Evolutionary conservation across 1,284 basidiomycete genomes (phyloP).

Genomic region (Wallemia ichthyophaga): DNA sequence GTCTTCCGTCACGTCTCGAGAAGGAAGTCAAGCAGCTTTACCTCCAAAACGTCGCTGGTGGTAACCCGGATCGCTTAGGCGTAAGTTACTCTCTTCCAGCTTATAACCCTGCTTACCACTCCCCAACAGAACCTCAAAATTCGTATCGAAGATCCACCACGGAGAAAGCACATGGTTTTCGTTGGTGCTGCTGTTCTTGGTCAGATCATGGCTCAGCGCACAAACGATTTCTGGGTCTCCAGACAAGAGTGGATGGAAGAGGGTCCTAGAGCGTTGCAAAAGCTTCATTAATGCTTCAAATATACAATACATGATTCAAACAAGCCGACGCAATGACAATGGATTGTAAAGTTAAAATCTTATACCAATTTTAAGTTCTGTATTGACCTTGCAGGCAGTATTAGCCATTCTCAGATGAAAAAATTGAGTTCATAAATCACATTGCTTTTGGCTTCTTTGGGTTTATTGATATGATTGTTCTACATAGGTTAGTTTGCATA

Average conservation of each 20-base stretch:
- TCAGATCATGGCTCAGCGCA: conserved; percentile 83
- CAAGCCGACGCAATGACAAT: neutral
- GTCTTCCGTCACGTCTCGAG: conserved; percentile 77
- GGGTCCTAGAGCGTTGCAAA: conserved; percentile 48
- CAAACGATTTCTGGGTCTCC: conserved; percentile 75
- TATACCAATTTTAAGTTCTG: neutral
- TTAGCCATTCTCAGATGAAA: too few species aligned
- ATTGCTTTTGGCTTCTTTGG: too few species aligned
- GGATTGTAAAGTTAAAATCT: neutral
- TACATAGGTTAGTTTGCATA: too few species aligned
- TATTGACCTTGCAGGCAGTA: too few species aligned
- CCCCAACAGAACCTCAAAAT: conserved; percentile 85
- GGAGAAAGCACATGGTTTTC: conserved; percentile 98
- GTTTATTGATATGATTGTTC: too few species aligned
- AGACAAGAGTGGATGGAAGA: conserved; percentile 80
- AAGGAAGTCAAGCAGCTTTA: conserved; percentile 99
- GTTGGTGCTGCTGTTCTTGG: conserved; percentile 82
- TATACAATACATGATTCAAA: neutral
- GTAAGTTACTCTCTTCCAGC: conserved; percentile 23
- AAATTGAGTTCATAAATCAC: too few species aligned
- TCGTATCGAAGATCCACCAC: conserved; percentile 85
- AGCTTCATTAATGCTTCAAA: conserved; percentile 22
- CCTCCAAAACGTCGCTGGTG: conserved; percentile 54
- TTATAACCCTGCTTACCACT: neutral
- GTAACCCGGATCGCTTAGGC: conserved; percentile 59